Percentiles rank a stretch among this genome's conserved stretches.
phyloP scores from a whole-genome alignment of 768 basidiomycete genomes.

The Leucogyrophana mollusca region DNA sequence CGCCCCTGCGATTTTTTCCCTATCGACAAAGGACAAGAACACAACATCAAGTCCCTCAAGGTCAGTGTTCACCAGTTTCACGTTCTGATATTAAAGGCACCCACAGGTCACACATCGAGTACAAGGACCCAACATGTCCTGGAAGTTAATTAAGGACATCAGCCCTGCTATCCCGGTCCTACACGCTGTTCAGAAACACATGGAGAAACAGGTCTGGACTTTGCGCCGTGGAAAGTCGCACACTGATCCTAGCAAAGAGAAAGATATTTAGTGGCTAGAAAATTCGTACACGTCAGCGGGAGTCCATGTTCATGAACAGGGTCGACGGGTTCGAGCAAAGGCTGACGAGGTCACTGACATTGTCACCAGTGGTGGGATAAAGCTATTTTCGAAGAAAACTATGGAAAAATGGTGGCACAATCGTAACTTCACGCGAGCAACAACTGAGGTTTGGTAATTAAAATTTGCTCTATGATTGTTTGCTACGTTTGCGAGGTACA shows the following conservation, averaged over 20 bases:
- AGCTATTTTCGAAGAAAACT: background rate
- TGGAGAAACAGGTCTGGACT: conserved; percentile 28
- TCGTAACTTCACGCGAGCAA: conserved; percentile 1
- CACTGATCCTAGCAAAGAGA: conserved; percentile 15
- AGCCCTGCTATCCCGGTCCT: conserved; percentile 32
- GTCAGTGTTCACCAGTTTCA: no score
- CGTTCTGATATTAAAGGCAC: background rate
- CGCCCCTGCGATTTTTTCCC: conserved; percentile 19
- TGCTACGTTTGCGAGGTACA: no score
- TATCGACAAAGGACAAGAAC: conserved; percentile 33
- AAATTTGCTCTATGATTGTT: no score
- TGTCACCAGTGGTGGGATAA: background rate
- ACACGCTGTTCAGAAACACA: conserved; percentile 15
- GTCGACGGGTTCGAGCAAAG: background rate
- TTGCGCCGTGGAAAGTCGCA: conserved; percentile 24
- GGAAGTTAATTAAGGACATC: conserved; percentile 29
- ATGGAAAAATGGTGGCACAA: conserved; percentile 4
- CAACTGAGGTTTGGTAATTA: conserved; percentile 1
- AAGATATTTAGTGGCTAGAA: conserved; percentile 5
- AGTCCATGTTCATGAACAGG: background rate
- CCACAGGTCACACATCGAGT: conserved; percentile 28
- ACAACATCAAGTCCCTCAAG: conserved; percentile 37
- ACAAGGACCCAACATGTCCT: conserved; percentile 30
- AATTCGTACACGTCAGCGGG: conserved; percentile 1
- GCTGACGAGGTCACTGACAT: conserved; percentile 2